Base-by-base conservation (phyloP, 140 eudicot species). In the Stevia rebaudiana region DNA sequence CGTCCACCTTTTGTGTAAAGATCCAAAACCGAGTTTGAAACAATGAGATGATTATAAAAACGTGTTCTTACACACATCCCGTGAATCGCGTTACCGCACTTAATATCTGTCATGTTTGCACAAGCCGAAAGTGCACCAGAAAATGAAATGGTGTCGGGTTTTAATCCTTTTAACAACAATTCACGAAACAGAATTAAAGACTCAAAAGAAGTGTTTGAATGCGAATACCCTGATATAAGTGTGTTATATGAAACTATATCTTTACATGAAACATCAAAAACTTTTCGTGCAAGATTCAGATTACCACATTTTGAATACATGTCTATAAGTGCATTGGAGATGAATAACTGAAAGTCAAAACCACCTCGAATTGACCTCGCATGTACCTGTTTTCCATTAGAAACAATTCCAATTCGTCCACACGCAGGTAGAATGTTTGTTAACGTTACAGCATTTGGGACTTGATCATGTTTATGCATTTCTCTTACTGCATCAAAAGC, bases 361-460 rank as follows among this genome's bases (percentile, higher is more conserved):
- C 76, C 76, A 3, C 4, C 36, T 55, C 67, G 60, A 25, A 68
- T 59, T 11, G 69, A 49, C 61, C 36, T 66, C 4, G 69, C 43
- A 11, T 67, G 79, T 11, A 74, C 48, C 9, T 74, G 42, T 68
- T 61, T 74, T 30, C 79, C 79, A 5, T 19, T 23, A 0, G 41
- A 25, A 46, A 66, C 15, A 58, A 11, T 12, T 3, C 69, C 55
- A 0, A 74, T 66, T 56, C 68, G 85, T 19, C 78, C 88, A 83
- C 97, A 89, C 6, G 84, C 94, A 1, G 94, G 90, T 56, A 88
- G 90, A 56, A 82, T 68, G 56, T 82, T 85, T 43, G 94, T 82
- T 24, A 88, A 36, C 23, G 94, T 85, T 28, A 74, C 46, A 33
- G 56, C 37, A 46, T 65, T 80, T 4, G 94, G 87, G 60, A 18